phyloP scores from a whole-genome alignment of 2,329 filamentous ascomycete genomes.

The Waltergamsia citrina region DNA sequence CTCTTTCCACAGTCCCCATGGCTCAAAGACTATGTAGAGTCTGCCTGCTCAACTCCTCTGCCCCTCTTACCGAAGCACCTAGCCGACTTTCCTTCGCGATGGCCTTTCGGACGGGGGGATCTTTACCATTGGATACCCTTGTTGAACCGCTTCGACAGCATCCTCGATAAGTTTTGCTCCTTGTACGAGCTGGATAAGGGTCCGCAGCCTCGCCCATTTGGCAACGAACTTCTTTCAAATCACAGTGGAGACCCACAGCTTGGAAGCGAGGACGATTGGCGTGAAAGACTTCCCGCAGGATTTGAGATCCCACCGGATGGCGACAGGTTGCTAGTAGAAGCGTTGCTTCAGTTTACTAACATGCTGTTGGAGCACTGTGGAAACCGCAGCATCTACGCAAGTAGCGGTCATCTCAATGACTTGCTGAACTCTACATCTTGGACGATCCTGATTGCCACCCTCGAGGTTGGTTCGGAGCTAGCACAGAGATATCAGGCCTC shows the following conservation, averaged over 20 bases:
- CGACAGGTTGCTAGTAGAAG: constrained; percentile 71
- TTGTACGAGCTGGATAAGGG: constrained; percentile 73
- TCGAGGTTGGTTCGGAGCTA: constrained; percentile 75
- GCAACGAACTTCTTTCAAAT: constrained; percentile 53
- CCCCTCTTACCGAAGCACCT: constrained; percentile 71
- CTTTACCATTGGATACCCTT: constrained; percentile 97
- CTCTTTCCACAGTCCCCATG: constrained; percentile 62
- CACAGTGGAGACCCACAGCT: constrained; percentile 18
- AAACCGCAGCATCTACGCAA: constrained; percentile 92
- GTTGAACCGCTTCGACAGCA: constrained; percentile 84
- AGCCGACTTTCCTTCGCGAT: constrained; percentile 72
- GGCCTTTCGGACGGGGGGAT: constrained; percentile 93
- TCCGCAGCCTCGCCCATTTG: constrained; percentile 72
- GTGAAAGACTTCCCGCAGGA: constrained; percentile 2
- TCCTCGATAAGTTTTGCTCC: constrained; percentile 72
- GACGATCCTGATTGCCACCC: constrained; percentile 64
- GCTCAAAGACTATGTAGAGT: constrained; percentile 70
- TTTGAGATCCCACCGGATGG: constrained; percentile 44
- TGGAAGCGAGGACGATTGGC: constrained; percentile 2
- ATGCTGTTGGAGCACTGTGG: constrained; percentile 90
- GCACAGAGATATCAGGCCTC: constrained; percentile 90
- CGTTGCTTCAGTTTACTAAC: constrained; percentile 75
- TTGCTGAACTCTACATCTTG: constrained; percentile 82
- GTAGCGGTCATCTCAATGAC: constrained; percentile 81
- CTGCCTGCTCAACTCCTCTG: constrained; percentile 58